Evolutionary conservation across 768 basidiomycete genomes (phyloP), one percentile per base, ranked within the genome.

Genomic region (Lactifluus hygrophoroides): DNA sequence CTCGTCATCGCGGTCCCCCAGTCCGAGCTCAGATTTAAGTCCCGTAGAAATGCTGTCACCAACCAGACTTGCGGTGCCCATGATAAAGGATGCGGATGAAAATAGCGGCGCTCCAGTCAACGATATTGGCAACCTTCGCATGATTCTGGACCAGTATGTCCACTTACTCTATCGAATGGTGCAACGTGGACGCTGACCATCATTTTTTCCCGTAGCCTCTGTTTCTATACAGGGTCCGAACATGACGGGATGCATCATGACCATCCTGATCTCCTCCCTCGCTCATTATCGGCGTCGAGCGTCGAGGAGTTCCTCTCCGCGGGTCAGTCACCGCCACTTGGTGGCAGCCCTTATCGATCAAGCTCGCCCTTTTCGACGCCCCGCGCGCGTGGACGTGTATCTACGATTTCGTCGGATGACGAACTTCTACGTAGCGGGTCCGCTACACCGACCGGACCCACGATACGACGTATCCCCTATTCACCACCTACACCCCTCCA

Each of bases 171-270:
- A 51, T 44, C 54, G 32, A n/a, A 8, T 19, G n/a, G 25, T 16
- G 17, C 35, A 46, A 52, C 43, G 28, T 25, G 30, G 38, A 2
- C 2, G 28, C 21, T 67, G 43, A 71, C 49, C 42, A 42, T 5
- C 62, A 42, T 55, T 17, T 30, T 51, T n/a, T n/a, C n/a, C n/a
- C 23, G 13, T 54, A 90, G 88, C 65, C 90, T 86, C 70, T 90
- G 88, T 73, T 90, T 90, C 72, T 90, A 80, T 71, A 90, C 88
- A 2, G 88, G 88, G 1, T 65, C 75, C 3, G 79, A 21, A 10
- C 14, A 54, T 3, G 49, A 46, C 30, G 48, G 32, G 25, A 28
- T 35, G 28, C 13, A 6, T 46, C 42, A 21, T n/a, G n/a, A n/a
- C n/a, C 59, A 76, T 34, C 66, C 72, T 3, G 32, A 70, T 51